Conservation (phyloP, 768 basidiomycete species). For the Tulasnella calospora region DNA sequence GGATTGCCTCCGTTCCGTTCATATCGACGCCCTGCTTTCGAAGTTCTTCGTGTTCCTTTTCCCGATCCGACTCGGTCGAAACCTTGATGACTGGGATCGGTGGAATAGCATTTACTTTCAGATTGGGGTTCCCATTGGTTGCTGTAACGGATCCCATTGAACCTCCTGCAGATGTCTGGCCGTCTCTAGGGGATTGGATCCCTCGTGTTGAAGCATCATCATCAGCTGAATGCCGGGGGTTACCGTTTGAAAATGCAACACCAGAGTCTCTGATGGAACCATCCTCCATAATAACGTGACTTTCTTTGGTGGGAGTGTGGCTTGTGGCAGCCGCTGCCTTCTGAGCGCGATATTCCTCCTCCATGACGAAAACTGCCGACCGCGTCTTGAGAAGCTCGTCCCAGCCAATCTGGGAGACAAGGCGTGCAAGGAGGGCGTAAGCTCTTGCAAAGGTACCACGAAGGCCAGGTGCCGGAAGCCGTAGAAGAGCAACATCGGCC, state of each 20-base stretch:
- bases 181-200: constrained; percentile 41
- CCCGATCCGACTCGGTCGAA: constrained; percentile 62
- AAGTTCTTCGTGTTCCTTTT: constrained; percentile 51
- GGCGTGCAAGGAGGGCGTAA: constrained; percentile 80
- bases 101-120: constrained; percentile 26
- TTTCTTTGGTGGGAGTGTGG: constrained; percentile 30
- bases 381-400: constrained; percentile 95
- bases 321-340: constrained; percentile 64
- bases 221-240: constrained; percentile 39
- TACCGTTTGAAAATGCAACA: constrained; percentile 32
- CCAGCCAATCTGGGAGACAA: constrained; percentile 96
- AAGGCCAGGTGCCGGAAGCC: constrained; percentile 91
- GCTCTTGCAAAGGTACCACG: constrained; percentile 95
- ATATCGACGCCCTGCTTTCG: constrained; percentile 43
- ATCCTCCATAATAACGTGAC: constrained; percentile 54
- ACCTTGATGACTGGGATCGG: constrained; percentile 68
- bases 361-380: constrained; percentile 97
- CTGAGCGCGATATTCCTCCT: constrained; percentile 97
- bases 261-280: constrained; percentile 45
- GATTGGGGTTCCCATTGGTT: constrained; percentile 32
- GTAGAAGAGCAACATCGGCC: constrained; percentile 89
- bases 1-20: constrained; percentile 17
- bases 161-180: constrained; percentile 41
- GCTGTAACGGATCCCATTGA: constrained; percentile 33
- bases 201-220: constrained; percentile 70